phyloP scores from a whole-genome alignment of 495 filamentous ascomycete species.

The Hamigera avellanea region DNA sequence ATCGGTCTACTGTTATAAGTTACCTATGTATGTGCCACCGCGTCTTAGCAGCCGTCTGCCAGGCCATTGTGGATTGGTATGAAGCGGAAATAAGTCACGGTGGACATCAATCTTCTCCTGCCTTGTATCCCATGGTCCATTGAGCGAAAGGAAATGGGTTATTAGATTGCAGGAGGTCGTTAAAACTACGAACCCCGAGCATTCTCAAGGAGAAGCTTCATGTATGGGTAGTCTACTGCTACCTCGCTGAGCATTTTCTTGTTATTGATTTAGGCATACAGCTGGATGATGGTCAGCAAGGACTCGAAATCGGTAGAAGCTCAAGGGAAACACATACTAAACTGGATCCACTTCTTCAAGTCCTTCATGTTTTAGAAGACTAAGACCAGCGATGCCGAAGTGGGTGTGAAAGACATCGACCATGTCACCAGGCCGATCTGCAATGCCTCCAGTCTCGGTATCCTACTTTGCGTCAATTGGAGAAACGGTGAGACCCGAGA shows the following conservation, averaged over 20 bases:
- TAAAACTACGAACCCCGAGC: slow-evolving; percentile 4
- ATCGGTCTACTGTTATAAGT: not conserved
- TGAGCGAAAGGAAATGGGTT: slow-evolving; percentile 39
- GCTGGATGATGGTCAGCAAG: slow-evolving; percentile 17
- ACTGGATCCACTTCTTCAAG: slow-evolving; percentile 74
- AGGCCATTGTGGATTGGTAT: slow-evolving; percentile 31
- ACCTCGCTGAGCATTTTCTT: slow-evolving; percentile 37
- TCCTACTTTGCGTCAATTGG: slow-evolving; percentile 42
- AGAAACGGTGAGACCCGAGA: not conserved
- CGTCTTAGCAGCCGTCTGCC: slow-evolving; percentile 27
- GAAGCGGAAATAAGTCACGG: slow-evolving; percentile 39
- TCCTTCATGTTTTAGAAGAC: slow-evolving; percentile 64
- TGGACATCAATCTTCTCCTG: slow-evolving; percentile 49
- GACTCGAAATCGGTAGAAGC: slow-evolving; percentile 2
- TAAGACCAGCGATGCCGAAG: slow-evolving; percentile 83
- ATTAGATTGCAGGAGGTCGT: slow-evolving; percentile 63
- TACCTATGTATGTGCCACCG: slow-evolving; percentile 22
- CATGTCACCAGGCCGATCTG: slow-evolving; percentile 85
- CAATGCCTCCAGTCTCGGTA: slow-evolving; percentile 68
- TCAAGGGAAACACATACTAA: slow-evolving; percentile 49
- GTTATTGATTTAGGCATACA: slow-evolving; percentile 66
- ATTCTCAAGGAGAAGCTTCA: no score
- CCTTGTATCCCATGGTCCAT: slow-evolving; percentile 61
- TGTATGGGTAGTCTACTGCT: not conserved
- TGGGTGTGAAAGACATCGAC: slow-evolving; percentile 95